Percentiles rank a stretch among this genome's conserved stretches.
phyloP scores from a whole-genome alignment of 1,284 basidiomycete species.

The Microbotryum saponariae region DNA sequence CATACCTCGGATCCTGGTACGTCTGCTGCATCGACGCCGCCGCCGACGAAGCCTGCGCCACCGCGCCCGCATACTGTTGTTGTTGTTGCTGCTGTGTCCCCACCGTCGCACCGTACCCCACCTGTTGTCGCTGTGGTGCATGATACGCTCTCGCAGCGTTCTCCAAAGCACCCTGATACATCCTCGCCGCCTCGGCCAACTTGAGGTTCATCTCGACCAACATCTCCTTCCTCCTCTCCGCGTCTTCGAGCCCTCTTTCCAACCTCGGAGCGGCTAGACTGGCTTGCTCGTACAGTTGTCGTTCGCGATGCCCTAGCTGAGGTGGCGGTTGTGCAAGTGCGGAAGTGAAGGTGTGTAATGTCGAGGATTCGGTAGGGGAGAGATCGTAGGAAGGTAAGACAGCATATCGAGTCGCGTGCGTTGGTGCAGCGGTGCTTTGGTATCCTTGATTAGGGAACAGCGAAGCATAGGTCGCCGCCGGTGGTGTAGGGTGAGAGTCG shows the following conservation, averaged over 20 bases:
- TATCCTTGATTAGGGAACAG: constrained; percentile 11
- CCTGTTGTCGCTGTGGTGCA: no score
- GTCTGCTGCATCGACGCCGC: no score
- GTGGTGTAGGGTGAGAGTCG: neutral
- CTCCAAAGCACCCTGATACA: constrained; percentile 33
- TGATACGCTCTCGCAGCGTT: no score
- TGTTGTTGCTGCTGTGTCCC: no score
- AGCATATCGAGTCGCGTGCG: neutral
- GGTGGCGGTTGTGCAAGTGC: constrained; percentile 1
- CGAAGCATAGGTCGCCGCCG: constrained; percentile 13
- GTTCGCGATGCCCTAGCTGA: neutral
- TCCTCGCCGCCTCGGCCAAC: constrained; percentile 29
- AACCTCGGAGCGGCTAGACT: constrained; percentile 1
- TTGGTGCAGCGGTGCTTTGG: neutral
- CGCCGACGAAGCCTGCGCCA: no score
- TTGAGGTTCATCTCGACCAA: constrained; percentile 34
- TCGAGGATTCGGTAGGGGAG: neutral
- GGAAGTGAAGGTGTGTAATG: constrained; percentile 3
- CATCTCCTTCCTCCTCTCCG: constrained; percentile 13
- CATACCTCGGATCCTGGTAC: no score
- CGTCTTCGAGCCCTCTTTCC: constrained; percentile 14
- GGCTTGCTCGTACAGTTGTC: constrained; percentile 7
- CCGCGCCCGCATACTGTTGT: no score
- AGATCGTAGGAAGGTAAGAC: constrained; percentile 28
- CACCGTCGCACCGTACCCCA: no score